phyloP scores from a whole-genome alignment of 2,329 filamentous ascomycete species.

The Penicillium sp. region DNA sequence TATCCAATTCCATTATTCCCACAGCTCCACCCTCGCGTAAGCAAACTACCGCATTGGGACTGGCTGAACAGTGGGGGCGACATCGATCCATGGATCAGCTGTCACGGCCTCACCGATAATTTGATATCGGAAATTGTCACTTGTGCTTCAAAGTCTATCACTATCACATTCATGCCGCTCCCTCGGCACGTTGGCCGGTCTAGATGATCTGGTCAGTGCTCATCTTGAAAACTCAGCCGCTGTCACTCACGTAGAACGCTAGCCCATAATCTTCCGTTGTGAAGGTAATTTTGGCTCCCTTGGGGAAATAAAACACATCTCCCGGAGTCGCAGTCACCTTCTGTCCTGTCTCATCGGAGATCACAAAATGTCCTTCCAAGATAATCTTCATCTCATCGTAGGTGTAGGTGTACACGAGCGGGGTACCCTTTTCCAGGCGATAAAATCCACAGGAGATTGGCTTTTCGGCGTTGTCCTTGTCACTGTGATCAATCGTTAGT shows the following conservation, averaged over 20 bases:
- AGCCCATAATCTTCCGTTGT: constrained; percentile 61
- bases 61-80: neutral
- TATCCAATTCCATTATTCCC: neutral
- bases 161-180: constrained; percentile 16
- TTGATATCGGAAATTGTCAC: neutral
- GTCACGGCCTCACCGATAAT: constrained; percentile 14
- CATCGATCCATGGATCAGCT: constrained; percentile 21
- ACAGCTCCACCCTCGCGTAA: constrained; percentile 10
- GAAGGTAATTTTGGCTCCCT: constrained; percentile 67
- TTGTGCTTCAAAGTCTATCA: neutral
- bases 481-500: constrained; percentile 35
- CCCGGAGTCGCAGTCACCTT: constrained; percentile 60
- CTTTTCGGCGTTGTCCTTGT: constrained; percentile 56
- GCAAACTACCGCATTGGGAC: constrained; percentile 26
- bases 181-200: constrained; percentile 35
- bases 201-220: constrained; percentile 14
- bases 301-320: constrained; percentile 70
- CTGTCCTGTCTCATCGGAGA: constrained; percentile 63
- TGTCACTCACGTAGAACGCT: constrained; percentile 55
- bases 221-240: neutral
- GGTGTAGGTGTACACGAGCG: constrained; percentile 67
- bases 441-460: constrained; percentile 67
- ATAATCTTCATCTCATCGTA: constrained; percentile 77
- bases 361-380: constrained; percentile 66
- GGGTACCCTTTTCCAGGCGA: constrained; percentile 66